Base-by-base conservation (phyloP, 768 basidiomycete genomes). In the Lactarius indigo region DNA sequence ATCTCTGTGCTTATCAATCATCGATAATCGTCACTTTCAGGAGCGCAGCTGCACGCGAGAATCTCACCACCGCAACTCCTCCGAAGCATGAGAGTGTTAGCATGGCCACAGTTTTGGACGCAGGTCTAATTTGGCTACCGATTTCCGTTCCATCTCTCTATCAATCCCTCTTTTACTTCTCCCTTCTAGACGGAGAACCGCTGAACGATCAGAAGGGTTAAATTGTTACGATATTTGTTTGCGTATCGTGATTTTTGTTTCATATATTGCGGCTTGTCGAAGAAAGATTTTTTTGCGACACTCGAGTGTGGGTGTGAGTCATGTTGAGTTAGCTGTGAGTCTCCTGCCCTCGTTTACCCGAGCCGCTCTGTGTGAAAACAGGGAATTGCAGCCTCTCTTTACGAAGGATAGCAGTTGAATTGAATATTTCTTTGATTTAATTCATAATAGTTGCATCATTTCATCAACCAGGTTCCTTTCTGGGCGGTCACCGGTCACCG, bases 401-500 rank as follows among this genome's bases (percentile, higher is more conserved):
- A 23, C 44, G n/a, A 56, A 33, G 35, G 35, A 13, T 37, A 15
- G 13, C 10, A 37, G 37, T 10, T 37, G 3, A 37, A 15, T 15
- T 37, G 9, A 37, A 37, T 37, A 37, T 37, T 37, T 37, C 35
- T 37, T 37, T 37, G 35, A 37, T 12, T 12, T 12, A 5, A 37
- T 37, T 37, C 15, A 15, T 37, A 37, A 37, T 13, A 37, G 13
- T 28, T 17, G 13, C 37, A 2, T 18, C 9, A 28, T 23, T 33
- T 57, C 26, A 57, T n/a, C 64, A 15, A 50, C 72, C 23, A 59
- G 28, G 20, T 37, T 70, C 28, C 74, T 76, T 64, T 71, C 68
- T 23, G 70, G 75, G n/a, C n/a, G n/a, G n/a, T n/a, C n/a, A n/a
- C n/a, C n/a, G 2, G 80, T 87, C 71, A 73, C 75, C 7, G 20